Conservation (phyloP, 768 basidiomycete species). For the Rhizopogon vesiculosus region DNA sequence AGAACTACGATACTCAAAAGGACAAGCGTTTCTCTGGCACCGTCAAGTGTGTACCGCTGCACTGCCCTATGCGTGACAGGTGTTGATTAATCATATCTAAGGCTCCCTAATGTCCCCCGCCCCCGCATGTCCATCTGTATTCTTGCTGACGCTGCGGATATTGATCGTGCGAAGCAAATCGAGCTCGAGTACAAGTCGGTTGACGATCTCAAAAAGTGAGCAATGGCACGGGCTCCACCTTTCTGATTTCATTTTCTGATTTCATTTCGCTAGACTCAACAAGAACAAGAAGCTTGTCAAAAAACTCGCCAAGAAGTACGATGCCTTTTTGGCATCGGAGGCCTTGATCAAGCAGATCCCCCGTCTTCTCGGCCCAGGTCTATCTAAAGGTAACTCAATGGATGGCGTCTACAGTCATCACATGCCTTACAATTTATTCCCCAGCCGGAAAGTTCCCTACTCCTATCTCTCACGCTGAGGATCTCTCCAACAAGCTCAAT, state of each 20-base stretch:
- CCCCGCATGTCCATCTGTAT: conserved; percentile 99
- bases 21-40: conserved; percentile 99
- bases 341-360: conserved; percentile 99
- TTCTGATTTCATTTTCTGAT: neutral
- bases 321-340: conserved; percentile 97
- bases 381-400: conserved; percentile 82
- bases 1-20: conserved; percentile 99
- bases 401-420: neutral
- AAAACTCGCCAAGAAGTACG: conserved; percentile 99
- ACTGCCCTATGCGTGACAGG: neutral
- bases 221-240: neutral
- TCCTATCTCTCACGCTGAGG: conserved; percentile 89
- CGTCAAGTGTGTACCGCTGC: conserved; percentile 64
- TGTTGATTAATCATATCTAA: conserved; percentile 25
- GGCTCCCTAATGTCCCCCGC: conserved; percentile 94
- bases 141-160: conserved; percentile 98
- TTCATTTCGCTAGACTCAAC: conserved; percentile 66
- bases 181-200: conserved; percentile 99
- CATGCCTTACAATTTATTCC: neutral
- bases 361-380: conserved; percentile 98
- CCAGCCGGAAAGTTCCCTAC: conserved; percentile 98
- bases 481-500: conserved; percentile 82
- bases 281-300: conserved; percentile 99
- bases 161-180: conserved; percentile 97
- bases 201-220: conserved; percentile 97